phyloP scores from a whole-genome alignment of 2,329 filamentous ascomycete genomes.

The Penicillium sp. region DNA sequence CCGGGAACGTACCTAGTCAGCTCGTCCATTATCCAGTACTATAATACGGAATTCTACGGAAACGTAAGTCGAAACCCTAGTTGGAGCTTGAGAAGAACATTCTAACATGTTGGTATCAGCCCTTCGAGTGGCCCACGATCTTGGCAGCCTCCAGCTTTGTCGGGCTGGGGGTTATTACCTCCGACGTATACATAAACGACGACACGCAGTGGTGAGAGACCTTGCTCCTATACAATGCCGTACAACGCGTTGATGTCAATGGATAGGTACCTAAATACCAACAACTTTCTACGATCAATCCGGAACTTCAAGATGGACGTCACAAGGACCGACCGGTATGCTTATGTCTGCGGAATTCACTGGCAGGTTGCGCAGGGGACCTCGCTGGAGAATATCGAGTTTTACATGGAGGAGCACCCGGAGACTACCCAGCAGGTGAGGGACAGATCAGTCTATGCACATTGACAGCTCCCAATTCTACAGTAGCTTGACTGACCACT shows the following conservation, averaged over 20 bases:
- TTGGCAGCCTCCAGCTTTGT: conserved; percentile 29
- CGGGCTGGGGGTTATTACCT: conserved; percentile 28
- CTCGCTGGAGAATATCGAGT: conserved; percentile 73
- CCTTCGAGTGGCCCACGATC: conserved; percentile 25
- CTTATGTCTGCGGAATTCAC: conserved; percentile 60
- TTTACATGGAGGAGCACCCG: conserved; percentile 64
- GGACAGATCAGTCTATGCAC: too few relatives aligned
- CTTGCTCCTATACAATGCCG: too few relatives aligned
- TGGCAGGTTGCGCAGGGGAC: conserved; percentile 80
- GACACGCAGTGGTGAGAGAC: conserved; percentile 18
- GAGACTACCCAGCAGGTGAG: conserved; percentile 34
- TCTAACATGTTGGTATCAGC: not conserved
- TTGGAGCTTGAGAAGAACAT: too few relatives aligned
- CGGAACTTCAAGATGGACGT: conserved; percentile 34
- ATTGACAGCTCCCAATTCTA: too few relatives aligned
- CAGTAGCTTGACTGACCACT: too few relatives aligned
- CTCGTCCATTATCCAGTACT: too few relatives aligned
- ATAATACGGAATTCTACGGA: too few relatives aligned
- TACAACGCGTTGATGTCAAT: too few relatives aligned
- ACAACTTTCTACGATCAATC: conserved; percentile 30
- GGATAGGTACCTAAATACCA: conserved; percentile 19
- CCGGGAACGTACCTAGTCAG: too few relatives aligned
- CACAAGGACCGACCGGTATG: conserved; percentile 9
- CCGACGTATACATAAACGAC: conserved; percentile 28
- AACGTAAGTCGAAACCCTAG: too few relatives aligned